Evolutionary conservation across 108 stramenopile genomes (phyloP), one percentile per base, ranked within the genome.

Genomic region (Hondaea fermentalgiana): DNA sequence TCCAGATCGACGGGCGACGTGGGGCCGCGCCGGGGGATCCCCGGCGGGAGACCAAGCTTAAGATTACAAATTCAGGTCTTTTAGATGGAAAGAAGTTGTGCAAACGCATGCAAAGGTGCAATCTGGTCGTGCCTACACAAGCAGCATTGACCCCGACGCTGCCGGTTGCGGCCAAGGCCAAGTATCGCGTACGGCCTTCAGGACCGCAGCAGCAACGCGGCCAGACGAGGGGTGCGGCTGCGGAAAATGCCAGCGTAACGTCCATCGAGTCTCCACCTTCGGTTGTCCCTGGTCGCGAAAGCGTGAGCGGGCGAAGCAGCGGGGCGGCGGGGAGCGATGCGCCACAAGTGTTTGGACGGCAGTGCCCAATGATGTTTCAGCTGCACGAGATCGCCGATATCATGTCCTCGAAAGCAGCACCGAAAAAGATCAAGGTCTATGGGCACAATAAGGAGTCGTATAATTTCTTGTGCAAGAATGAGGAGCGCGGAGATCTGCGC

Each of bases 381-480:
- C 95, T 98, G 88, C 91, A 91, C 49, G 87, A 88, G 0, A 88
- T 90, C 19, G 93, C 96, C 17, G 88, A 90, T 51, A 92, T 99
- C 21, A 96, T 98, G 96, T 87, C 90, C 21, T 97, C 97, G 57
- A 99, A 99, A 90, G 99, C 98, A 6, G 97, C 94, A 90, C 99
- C 99, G 1, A 99, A 99, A 93, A 97, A 93, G 88, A 57, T 99
- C 19, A 93, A 92, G 12, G 43, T 51, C 72, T 89, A 55, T 95
- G 96, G 89, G 91, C 94, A 53, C 95, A 96, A 28, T 96, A 96
- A 89, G 87, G 5, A 12, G 5, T 4, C 5, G 16, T 35, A 97
- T 87, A 96, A 97, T 72, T 98, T 99, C 87, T 94, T 99, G 42
- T 96, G 98, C 51, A 99, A 99, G 92, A 95, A 97, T 91, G 99